Base-by-base conservation (phyloP, 2,329 filamentous ascomycete genomes). In the Penicillium sclerotiorum region DNA sequence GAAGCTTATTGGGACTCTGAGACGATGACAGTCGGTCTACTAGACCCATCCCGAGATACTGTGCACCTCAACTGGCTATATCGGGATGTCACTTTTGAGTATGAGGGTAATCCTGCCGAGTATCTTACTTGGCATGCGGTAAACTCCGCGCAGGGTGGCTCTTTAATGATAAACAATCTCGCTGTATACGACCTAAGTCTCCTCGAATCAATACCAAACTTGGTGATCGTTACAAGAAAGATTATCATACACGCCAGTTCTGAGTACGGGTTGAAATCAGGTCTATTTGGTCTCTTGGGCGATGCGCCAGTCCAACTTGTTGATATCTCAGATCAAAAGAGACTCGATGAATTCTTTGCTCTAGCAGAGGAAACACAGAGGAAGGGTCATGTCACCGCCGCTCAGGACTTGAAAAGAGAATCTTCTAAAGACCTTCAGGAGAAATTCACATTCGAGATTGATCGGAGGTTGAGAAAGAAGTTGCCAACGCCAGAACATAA, bases 281-380 rank as follows among this genome's bases (percentile, higher is more conserved):
- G 44, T n/a, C 17, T 51, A 4, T 51, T 51, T n/a, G 49, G 49
- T 39, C 49, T 43, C 1, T 32, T 51, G 13, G 38, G 44, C 5
- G 49, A 51, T 41, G 44, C 30, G 21, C 43, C 38, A 27, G 21
- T 47, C 21, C 49, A 51, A 21, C 22, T 47, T 12, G 38, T 51
- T 13, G 11, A 47, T 21, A 5, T 47, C 15, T 32, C 44, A 15
- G 32, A 47, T 15, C 15, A 43, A 25, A n/a, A 25, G 5, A 46
- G 32, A 35, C 7, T 47, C n/a, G 21, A 13, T 8, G 42, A 42
- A n/a, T 47, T 23, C 15, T 23, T 47, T 21, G 33, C 30, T 22
- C 13, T 47, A 6, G 37, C 44, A 9, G 38, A 51, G 9, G 32
- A 39, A 28, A 33, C 42, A 20, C 47, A 44, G 41, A 21, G 25